phyloP scores from a whole-genome alignment of 148 eudicot genomes.

The Selenicereus undatus region DNA sequence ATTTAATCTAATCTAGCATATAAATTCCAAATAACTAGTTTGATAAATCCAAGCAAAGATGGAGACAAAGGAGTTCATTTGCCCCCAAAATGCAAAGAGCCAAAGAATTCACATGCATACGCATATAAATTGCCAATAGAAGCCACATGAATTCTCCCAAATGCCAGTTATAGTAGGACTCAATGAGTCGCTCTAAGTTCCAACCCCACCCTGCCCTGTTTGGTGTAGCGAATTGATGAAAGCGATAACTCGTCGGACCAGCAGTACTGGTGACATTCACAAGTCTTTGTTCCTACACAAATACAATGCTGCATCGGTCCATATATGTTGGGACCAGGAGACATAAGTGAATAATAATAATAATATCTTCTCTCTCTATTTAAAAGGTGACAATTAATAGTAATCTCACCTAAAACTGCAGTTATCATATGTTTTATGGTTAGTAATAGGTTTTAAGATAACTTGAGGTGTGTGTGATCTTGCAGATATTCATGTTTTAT shows the following conservation, averaged over 20 bases:
- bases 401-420: not conserved
- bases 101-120: constrained; percentile 7
- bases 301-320: not conserved
- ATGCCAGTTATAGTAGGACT: not conserved
- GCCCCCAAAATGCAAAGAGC: not conserved
- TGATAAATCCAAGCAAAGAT: not conserved
- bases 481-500: too few species aligned
- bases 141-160: not conserved
- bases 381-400: not conserved
- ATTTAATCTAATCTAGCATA: too few species aligned
- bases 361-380: not conserved
- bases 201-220: not conserved
- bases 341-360: not conserved
- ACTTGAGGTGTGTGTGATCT: too few species aligned
- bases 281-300: not conserved
- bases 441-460: too few species aligned
- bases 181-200: not conserved
- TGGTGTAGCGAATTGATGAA: not conserved
- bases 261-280: not conserved
- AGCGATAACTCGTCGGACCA: not conserved
- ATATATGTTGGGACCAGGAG: not conserved
- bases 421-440: not conserved
- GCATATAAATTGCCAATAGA: constrained; percentile 10
- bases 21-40: not conserved
- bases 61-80: not conserved